phyloP scores from a whole-genome alignment of 768 basidiomycete species.

The Ramaria sp. region DNA sequence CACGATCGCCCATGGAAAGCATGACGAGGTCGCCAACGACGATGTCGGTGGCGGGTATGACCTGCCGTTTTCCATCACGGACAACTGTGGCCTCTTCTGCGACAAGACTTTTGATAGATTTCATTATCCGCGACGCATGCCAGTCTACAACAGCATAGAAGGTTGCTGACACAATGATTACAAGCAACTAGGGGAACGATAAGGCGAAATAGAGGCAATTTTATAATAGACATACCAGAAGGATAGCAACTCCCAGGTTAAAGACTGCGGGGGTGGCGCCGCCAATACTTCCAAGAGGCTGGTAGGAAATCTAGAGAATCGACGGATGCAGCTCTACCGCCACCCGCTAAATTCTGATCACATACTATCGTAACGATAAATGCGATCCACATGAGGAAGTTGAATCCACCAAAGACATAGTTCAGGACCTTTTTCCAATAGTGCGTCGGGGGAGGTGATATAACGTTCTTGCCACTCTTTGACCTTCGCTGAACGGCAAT shows the following conservation, averaged over 20 bases:
- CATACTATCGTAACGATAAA: conserved; percentile 37
- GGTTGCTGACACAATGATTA: conserved; percentile 30
- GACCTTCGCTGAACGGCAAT: conserved; percentile 31
- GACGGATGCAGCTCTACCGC: no score
- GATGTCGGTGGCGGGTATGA: conserved; percentile 41
- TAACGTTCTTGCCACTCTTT: conserved; percentile 34
- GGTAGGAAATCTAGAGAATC: no score
- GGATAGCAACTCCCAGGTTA: no score
- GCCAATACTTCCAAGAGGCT: neutral
- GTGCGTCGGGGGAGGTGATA: conserved; percentile 37
- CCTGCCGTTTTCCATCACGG: conserved; percentile 37
- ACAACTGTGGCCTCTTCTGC: conserved; percentile 48
- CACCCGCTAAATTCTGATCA: conserved; percentile 1
- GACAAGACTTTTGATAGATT: conserved; percentile 47
- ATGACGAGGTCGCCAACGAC: conserved; percentile 24
- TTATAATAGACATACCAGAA: no score
- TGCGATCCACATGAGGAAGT: conserved; percentile 44
- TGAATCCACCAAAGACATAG: conserved; percentile 50
- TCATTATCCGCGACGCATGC: conserved; percentile 22
- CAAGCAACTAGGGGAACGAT: conserved; percentile 23
- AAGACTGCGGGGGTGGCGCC: neutral
- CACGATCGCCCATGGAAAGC: conserved; percentile 19
- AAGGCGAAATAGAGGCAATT: no score
- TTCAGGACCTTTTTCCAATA: conserved; percentile 39
- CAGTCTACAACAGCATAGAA: conserved; percentile 40